Percentiles rank a stretch among this genome's conserved stretches.
These are phyloP conservation scores for Dicorynia guianensis DNA, from an alignment of 306 rosid genomes.

Conservation along the genomic window DNA sequence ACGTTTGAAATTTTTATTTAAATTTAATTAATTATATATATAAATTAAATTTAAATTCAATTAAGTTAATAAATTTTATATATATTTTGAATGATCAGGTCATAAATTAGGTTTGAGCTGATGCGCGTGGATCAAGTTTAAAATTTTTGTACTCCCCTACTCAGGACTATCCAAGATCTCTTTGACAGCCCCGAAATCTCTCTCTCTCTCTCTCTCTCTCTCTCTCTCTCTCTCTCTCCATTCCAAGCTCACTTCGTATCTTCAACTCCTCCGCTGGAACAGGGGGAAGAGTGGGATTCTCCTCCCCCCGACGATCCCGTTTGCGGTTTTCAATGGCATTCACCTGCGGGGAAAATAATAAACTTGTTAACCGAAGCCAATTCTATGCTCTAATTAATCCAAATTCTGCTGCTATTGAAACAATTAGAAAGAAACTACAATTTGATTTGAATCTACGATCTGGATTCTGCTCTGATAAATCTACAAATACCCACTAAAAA, in stretches of 20 bases:
- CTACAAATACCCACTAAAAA: constrained; percentile 43
- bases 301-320: constrained; percentile 2
- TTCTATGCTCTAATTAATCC: background rate
- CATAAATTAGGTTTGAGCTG: too few relatives aligned
- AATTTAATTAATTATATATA: too few relatives aligned
- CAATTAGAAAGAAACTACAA: constrained; percentile 30
- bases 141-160: too few relatives aligned
- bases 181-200: too few relatives aligned
- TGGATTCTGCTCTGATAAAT: constrained; percentile 32
- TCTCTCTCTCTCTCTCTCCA: constrained; percentile 40
- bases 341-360: constrained; percentile 1
- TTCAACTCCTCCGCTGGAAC: constrained; percentile 62
- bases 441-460: constrained; percentile 29
- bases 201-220: constrained; percentile 84
- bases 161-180: too few relatives aligned
- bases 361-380: background rate
- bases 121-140: too few relatives aligned
- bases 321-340: constrained; percentile 1
- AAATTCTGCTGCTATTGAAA: background rate
- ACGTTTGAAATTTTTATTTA: too few relatives aligned
- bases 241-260: constrained; percentile 65
- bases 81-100: too few relatives aligned
- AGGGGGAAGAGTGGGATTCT: background rate
- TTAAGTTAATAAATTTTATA: too few relatives aligned
- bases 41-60: too few relatives aligned